phyloP scores from a whole-genome alignment of 2,329 filamentous ascomycete genomes.

The Ceratocystis lukuohia region DNA sequence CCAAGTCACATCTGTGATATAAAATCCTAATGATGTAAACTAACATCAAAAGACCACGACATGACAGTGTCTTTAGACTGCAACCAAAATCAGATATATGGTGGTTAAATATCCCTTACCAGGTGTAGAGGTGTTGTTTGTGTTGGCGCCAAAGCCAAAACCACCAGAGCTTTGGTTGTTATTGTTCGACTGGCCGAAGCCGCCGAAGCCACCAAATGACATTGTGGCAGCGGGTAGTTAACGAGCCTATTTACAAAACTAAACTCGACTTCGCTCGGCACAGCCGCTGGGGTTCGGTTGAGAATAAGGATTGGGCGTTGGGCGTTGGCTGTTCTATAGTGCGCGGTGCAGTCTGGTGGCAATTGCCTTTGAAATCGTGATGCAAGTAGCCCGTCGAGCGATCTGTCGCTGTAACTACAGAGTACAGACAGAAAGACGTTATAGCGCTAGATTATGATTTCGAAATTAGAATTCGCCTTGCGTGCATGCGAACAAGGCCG shows the following conservation, averaged over 20 bases:
- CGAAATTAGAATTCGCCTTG: background rate
- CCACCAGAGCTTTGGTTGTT: constrained; percentile 24
- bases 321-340: too few species aligned
- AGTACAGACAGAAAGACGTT: background rate
- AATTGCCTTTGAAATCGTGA: background rate
- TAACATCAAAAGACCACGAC: background rate
- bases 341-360: too few species aligned
- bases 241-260: background rate
- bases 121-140: constrained; percentile 27
- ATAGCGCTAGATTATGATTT: background rate
- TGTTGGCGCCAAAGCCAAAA: constrained; percentile 32
- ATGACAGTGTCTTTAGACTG: background rate
- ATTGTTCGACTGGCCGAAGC: constrained; percentile 37
- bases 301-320: too few species aligned
- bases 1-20: too few species aligned
- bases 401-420: background rate
- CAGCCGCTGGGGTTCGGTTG: background rate
- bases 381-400: background rate
- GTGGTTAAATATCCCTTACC: constrained; percentile 12
- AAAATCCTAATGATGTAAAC: too few species aligned
- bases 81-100: background rate
- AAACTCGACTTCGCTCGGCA: background rate
- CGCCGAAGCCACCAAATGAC: constrained; percentile 42
- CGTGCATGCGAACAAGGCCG: background rate
- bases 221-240: constrained; percentile 27